Evolutionary conservation across 176 grass and related monocot genomes (phyloP).

Genomic region (Ensete glaucum): DNA sequence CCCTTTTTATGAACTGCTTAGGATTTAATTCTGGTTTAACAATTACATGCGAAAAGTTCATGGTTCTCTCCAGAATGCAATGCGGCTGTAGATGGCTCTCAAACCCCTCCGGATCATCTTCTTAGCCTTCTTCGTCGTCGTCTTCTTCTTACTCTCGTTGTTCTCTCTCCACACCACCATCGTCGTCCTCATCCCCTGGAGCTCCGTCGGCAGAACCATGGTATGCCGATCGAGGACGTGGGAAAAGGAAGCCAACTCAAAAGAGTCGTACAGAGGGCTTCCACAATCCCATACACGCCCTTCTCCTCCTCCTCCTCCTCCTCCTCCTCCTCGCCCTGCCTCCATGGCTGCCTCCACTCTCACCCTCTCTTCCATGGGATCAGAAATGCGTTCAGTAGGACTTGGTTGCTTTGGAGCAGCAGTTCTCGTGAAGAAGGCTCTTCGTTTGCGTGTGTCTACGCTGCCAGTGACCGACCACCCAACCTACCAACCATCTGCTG

Average conservation of each 20-base stretch:
- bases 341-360: not conserved
- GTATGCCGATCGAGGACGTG: not conserved
- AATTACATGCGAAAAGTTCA: not conserved
- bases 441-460: too few species aligned
- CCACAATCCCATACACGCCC: slow-evolving; percentile 10
- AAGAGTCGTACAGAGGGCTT: slow-evolving; percentile 8
- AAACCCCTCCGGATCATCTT: not conserved
- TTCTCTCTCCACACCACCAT: not conserved
- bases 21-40: not conserved
- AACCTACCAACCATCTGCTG: too few species aligned
- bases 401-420: too few species aligned
- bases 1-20: too few species aligned
- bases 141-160: not conserved
- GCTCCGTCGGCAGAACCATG: not conserved
- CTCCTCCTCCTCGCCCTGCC: too few species aligned
- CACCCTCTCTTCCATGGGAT: not conserved
- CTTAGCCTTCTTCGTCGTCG: slow-evolving; percentile 1
- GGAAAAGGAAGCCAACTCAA: not conserved
- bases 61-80: not conserved
- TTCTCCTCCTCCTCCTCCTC: not conserved
- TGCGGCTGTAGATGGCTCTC: not conserved
- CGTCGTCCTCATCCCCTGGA: not conserved
- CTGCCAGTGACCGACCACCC: too few species aligned
- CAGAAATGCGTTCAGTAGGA: not conserved
- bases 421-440: too few species aligned